Percentiles rank a stretch among this genome's conserved stretches.
Evolutionary conservation across 1,139 yeast genomes (phyloP).

Genomic region (Pichia sp.): DNA sequence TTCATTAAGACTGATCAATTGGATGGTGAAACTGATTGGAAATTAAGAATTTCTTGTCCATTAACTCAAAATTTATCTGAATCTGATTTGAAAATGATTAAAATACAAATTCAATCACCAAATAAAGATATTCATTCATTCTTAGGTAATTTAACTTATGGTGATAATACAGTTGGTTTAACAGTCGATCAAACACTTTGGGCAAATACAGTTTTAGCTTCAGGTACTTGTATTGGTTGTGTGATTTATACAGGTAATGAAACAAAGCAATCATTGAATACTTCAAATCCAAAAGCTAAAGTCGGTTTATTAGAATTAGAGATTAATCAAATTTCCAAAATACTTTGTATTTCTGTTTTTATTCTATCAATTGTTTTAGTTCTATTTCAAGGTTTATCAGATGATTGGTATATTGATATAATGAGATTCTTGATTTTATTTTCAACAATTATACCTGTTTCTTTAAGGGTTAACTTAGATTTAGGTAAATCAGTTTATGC

Average conservation of each 20-base stretch:
- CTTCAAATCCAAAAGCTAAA: constrained; percentile 83
- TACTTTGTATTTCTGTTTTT: constrained; percentile 82
- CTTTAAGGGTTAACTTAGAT: constrained; percentile 87
- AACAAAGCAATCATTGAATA: constrained; percentile 91
- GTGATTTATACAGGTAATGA: constrained; percentile 86
- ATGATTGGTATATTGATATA: constrained; percentile 80
- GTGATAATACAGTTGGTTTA: constrained; percentile 54
- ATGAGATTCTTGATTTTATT: constrained; percentile 86
- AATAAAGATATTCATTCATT: constrained; percentile 77
- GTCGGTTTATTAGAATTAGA: constrained; percentile 86
- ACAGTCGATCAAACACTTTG: constrained; percentile 88
- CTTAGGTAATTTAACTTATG: constrained; percentile 55
- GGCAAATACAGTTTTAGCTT: constrained; percentile 97
- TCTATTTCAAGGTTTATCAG: constrained; percentile 67
- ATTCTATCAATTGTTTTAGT: constrained; percentile 70
- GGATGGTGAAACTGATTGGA: constrained; percentile 99
- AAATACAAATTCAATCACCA: constrained; percentile 69
- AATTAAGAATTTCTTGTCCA: constrained; percentile 68
- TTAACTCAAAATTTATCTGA: constrained; percentile 56
- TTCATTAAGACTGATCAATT: constrained; percentile 95
- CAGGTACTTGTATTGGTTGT: constrained; percentile 85
- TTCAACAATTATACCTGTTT: constrained; percentile 93
- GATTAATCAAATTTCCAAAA: constrained; percentile 81
- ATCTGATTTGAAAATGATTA: constrained; percentile 38
- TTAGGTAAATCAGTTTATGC: constrained; percentile 95